phyloP scores from a whole-genome alignment of 305 asterid species.

The Caryopteris hybrid region DNA sequence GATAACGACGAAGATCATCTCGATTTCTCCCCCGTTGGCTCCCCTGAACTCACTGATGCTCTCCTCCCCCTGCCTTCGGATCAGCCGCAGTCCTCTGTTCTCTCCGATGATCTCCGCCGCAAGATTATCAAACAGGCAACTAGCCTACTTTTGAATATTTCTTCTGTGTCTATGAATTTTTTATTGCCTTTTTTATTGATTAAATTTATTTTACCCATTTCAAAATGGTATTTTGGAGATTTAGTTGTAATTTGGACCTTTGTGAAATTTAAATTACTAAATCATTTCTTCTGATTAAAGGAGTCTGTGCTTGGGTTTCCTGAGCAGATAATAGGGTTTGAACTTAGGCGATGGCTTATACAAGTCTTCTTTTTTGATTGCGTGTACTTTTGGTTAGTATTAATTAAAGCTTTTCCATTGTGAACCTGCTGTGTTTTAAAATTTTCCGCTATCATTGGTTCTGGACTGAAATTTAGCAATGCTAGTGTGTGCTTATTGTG shows the following conservation, averaged over 20 bases:
- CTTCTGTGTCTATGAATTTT: background rate
- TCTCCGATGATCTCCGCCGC: slow-evolving; percentile 65
- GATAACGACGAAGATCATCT: slow-evolving; percentile 45
- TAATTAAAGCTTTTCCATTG: background rate
- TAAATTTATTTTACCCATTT: background rate
- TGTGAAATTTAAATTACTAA: background rate
- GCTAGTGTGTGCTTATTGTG: background rate
- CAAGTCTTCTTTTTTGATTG: background rate
- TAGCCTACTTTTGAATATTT: background rate
- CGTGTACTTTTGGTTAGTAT: background rate
- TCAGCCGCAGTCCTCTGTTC: slow-evolving; percentile 31
- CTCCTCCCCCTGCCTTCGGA: slow-evolving; percentile 37
- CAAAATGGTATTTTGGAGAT: background rate
- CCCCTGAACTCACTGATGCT: slow-evolving; percentile 50
- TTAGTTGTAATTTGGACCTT: background rate
- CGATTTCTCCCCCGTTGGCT: slow-evolving; percentile 67
- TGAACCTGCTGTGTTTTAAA: background rate
- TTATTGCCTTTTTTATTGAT: background rate
- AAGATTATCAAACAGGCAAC: slow-evolving; percentile 72
- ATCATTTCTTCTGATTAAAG: background rate
- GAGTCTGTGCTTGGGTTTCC: background rate
- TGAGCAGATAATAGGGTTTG: slow-evolving; percentile 18
- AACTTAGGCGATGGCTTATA: background rate
- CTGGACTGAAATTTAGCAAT: background rate
- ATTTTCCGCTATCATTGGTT: background rate